Evolutionary conservation across 1,284 basidiomycete species (phyloP).

Genomic region (Coniferiporia sulphurascens): DNA sequence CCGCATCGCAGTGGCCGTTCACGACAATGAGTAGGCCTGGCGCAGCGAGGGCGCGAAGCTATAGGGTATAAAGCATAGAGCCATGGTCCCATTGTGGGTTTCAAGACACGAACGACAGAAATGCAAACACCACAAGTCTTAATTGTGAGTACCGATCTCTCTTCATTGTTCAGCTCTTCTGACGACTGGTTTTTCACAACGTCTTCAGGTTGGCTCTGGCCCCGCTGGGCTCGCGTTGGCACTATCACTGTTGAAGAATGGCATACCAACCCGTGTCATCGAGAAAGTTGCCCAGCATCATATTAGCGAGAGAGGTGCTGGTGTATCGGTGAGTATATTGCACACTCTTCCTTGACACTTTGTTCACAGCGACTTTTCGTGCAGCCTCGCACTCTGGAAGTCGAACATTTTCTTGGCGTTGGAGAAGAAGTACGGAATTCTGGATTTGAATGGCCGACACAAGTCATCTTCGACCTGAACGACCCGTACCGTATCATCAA

Average conservation of each 20-base stretch:
- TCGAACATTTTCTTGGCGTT: conserved; percentile 15
- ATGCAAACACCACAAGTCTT: not conserved
- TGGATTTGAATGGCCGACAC: not conserved
- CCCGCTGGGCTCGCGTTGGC: conserved; percentile 9
- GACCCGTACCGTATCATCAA: conserved; percentile 5
- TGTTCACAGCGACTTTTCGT: not conserved
- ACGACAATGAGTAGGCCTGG: too few relatives aligned
- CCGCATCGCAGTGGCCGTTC: too few relatives aligned
- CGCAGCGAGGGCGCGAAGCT: too few relatives aligned
- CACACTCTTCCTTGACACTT: not conserved
- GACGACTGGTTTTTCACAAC: not conserved
- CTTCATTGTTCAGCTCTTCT: not conserved
- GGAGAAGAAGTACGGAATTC: conserved; percentile 5
- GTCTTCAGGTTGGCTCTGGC: conserved; percentile 11
- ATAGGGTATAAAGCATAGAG: too few relatives aligned
- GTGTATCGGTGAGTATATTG: conserved; percentile 1
- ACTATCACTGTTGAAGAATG: conserved; percentile 12
- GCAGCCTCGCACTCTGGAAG: conserved; percentile 11
- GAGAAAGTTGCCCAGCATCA: conserved; percentile 12
- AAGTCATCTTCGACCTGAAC: conserved; percentile 4
- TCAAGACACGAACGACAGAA: not conserved
- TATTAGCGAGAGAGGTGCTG: conserved; percentile 5
- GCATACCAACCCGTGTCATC: conserved; percentile 9
- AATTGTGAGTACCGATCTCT: not conserved
- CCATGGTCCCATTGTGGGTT: too few relatives aligned